Conservation (phyloP, 306 rosid species). For the Vachellia pachyceras region DNA sequence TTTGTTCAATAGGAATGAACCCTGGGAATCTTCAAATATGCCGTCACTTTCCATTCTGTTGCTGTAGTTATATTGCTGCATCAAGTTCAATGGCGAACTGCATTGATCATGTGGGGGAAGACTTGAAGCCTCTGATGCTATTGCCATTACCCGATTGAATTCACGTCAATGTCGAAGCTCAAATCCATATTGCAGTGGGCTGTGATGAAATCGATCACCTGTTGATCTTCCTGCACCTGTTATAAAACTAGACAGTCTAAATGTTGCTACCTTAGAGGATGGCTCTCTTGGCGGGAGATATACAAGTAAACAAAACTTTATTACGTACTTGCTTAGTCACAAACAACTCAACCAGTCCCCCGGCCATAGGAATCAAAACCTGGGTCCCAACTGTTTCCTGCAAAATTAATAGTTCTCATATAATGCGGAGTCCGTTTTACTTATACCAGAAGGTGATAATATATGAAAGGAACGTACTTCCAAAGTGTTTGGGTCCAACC, state of each 20-base stretch:
- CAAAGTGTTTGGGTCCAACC: conserved; percentile 47
- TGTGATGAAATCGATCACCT: conserved; percentile 67
- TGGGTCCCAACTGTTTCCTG: conserved; percentile 81
- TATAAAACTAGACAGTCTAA: not conserved
- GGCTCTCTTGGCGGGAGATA: not conserved
- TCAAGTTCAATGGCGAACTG: conserved; percentile 65
- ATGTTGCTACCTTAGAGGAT: not conserved
- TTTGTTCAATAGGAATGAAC: conserved; percentile 57
- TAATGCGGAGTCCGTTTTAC: conserved; percentile 2
- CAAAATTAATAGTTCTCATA: conserved; percentile 24
- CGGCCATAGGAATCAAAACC: conserved; percentile 77
- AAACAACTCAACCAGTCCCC: conserved; percentile 81
- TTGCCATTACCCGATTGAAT: conserved; percentile 46
- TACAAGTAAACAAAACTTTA: not conserved
- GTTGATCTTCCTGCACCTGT: conserved; percentile 79
- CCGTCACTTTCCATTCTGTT: conserved; percentile 47
- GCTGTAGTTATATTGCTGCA: conserved; percentile 60
- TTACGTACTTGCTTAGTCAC: conserved; percentile 65
- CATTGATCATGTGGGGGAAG: conserved; percentile 55
- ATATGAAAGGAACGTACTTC: conserved; percentile 50
- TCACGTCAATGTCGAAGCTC: conserved; percentile 45
- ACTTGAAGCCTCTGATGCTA: conserved; percentile 52
- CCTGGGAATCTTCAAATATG: conserved; percentile 57
- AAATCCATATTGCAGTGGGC: conserved; percentile 54
- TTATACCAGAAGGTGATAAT: not conserved